Evolutionary conservation across 2,329 filamentous ascomycete genomes (phyloP), one percentile per base, ranked within the genome.

Genomic region (Colletotrichum salicis): DNA sequence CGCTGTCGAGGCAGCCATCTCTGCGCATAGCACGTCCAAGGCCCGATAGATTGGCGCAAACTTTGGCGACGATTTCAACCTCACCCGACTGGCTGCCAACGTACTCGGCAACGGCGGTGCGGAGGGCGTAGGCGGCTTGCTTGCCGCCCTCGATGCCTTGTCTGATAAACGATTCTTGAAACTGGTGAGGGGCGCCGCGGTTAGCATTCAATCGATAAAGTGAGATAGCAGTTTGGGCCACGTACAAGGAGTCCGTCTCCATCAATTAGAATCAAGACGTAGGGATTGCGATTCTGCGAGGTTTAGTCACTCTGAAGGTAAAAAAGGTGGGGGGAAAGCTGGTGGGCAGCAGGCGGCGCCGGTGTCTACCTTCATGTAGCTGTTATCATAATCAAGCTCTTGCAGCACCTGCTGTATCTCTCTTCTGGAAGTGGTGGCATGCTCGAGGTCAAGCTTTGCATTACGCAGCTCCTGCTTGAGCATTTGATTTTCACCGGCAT

Each of bases 251-350:
- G 84, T 56, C 89, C 88, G 78, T 92, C 87, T 48, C 90, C 90
- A 78, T 92, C 90, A 75, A 92, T 87, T 74, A 91, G 77, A 51
- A 91, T 85, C 74, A 89, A 79, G 76, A 91, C 83, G 78, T 92
- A 92, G 52, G 87, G 84, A 79, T 90, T 91, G 61, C 81, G 83
- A 70, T 83, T 85, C 86, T 90, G 75, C 59, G 73, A 63, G 22
- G 63, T 59, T 54, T 57, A 71, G 63, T 65, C 41, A 61, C 35
- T 61, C 66, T 19, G 48, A 35, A 35, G 31, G 13, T 19, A 35
- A 64, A 35, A 64, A 27, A 22, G 29, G 35, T 27, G 11, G 24
- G 51, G 52, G 31, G 33, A n/a, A 58, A 54, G 33, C 63, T 64
- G 54, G 57, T 60, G 45, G 27, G 33, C 66, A 72, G 66, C 66